Conservation (phyloP, 2,329 filamentous ascomycete species). For the Proliferodiscus dingleyae region DNA sequence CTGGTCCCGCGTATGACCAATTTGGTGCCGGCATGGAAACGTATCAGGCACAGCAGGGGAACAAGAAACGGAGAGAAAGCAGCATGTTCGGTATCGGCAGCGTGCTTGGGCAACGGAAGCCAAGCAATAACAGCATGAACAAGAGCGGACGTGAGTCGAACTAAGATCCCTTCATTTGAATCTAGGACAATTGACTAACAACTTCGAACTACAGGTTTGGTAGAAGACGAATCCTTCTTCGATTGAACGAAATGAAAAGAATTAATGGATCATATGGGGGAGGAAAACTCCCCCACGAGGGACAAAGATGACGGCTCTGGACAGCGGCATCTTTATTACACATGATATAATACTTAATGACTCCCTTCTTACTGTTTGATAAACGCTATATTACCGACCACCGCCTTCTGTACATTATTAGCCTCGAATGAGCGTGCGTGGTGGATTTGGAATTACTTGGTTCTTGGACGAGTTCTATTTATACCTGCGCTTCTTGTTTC, state of each 20-base stretch:
- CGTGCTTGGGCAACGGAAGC: conserved; percentile 35
- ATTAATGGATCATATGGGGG: conserved; percentile 5
- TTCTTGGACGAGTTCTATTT: no score
- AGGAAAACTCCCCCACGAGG: not conserved
- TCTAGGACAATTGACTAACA: conserved; percentile 5
- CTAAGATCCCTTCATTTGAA: not conserved
- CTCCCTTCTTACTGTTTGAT: no score
- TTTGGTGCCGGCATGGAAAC: conserved; percentile 31
- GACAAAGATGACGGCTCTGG: conserved; percentile 19
- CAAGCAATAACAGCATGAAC: conserved; percentile 22
- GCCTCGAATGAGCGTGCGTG: not conserved
- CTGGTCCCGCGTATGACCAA: conserved; percentile 37
- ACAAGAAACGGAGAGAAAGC: conserved; percentile 54
- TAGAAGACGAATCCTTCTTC: conserved; percentile 31
- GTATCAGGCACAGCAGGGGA: conserved; percentile 31
- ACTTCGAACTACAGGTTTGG: conserved; percentile 18
- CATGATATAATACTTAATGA: conserved; percentile 20
- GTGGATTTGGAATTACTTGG: no score
- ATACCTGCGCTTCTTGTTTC: conserved; percentile 2
- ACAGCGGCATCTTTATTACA: conserved; percentile 15
- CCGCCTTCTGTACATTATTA: conserved; percentile 10
- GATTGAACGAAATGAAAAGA: conserved; percentile 20
- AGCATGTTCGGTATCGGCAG: conserved; percentile 49
- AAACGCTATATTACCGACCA: no score
- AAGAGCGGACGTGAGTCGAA: conserved; percentile 25